phyloP scores from a whole-genome alignment of 2,329 filamentous ascomycete genomes.

The Fusarium humuli region DNA sequence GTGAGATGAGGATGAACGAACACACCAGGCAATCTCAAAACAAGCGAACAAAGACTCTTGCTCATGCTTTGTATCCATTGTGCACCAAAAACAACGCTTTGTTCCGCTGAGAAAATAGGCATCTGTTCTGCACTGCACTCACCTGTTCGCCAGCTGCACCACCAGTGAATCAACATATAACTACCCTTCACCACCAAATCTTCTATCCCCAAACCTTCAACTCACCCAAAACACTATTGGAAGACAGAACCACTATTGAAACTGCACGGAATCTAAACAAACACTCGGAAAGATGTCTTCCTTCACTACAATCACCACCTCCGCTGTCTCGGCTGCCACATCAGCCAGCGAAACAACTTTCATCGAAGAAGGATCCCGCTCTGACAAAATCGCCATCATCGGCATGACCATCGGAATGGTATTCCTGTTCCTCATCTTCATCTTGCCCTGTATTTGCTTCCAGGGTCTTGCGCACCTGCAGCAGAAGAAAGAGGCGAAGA shows the following conservation, averaged over 20 bases:
- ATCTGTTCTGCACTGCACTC: not conserved
- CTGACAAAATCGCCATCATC: not conserved
- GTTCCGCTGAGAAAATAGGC: not conserved
- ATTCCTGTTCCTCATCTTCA: slow-evolving; percentile 10
- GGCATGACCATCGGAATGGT: slow-evolving; percentile 5
- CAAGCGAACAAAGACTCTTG: not conserved
- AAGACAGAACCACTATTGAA: not conserved
- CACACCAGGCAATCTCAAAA: not conserved
- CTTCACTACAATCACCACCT: slow-evolving; percentile 10
- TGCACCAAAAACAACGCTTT: not conserved
- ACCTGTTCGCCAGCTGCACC: not conserved
- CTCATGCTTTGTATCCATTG: no score
- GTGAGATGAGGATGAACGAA: not conserved
- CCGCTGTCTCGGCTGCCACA: not conserved
- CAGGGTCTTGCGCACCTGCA: slow-evolving; percentile 12
- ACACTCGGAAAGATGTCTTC: slow-evolving; percentile 16
- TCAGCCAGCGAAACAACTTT: not conserved
- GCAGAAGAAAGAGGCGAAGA: slow-evolving; percentile 5
- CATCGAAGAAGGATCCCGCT: not conserved
- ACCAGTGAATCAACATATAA: not conserved
- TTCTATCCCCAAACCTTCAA: not conserved
- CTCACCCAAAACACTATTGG: not conserved
- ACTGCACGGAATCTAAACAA: not conserved
- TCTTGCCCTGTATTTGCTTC: slow-evolving; percentile 21
- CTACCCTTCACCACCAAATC: not conserved